Conservation (phyloP, 2,329 filamentous ascomycete genomes). For the Calonectria pauciramosa region DNA sequence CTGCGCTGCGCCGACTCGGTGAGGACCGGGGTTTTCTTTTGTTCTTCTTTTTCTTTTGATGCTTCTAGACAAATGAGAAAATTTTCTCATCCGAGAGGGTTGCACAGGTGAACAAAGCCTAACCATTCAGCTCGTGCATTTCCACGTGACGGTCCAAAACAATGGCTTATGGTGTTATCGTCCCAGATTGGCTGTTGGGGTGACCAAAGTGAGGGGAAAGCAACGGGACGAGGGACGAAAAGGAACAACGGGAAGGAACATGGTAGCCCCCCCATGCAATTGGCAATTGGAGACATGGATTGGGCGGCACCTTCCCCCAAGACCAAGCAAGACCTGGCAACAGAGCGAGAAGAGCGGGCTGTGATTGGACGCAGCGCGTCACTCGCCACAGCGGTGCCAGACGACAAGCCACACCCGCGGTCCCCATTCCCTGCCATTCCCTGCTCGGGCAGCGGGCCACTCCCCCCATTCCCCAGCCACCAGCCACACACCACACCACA, state of each 20-base stretch:
- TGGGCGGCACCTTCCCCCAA: slow-evolving; percentile 7
- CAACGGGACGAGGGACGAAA: neutral
- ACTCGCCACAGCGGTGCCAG: neutral
- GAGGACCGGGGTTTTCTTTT: neutral
- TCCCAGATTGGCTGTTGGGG: slow-evolving; percentile 4
- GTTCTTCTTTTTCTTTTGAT: neutral
- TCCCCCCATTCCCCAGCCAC: slow-evolving; percentile 39
- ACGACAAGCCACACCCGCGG: neutral
- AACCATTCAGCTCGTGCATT: neutral
- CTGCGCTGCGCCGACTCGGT: neutral
- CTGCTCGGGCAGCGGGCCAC: neutral
- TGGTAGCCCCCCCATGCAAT: neutral
- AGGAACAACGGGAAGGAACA: neutral
- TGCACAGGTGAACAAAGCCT: neutral
- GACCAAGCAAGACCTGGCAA: neutral
- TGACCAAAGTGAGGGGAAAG: neutral
- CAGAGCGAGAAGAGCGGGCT: neutral
- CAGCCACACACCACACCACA: neutral
- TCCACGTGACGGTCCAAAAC: neutral
- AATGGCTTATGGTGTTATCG: neutral
- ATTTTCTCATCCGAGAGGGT: neutral
- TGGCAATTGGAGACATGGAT: slow-evolving; percentile 21
- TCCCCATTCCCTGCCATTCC: neutral
- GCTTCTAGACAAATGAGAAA: neutral
- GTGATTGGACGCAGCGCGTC: neutral